Evolutionary conservation across 139 green algal genomes (phyloP).

Genomic region (Mesostigma viride): DNA sequence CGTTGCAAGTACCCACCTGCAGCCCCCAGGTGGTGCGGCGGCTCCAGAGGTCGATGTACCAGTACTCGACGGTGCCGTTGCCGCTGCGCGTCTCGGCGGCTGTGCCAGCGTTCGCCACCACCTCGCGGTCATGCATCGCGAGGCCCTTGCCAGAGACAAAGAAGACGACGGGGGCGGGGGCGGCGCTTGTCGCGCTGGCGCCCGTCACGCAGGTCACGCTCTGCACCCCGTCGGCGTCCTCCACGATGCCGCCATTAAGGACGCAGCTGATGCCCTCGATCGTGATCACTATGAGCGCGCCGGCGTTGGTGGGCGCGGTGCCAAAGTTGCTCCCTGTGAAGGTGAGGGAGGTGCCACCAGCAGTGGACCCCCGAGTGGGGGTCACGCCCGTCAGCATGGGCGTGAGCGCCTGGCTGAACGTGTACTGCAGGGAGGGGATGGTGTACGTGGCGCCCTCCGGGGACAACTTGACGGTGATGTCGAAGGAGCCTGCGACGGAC

Average conservation of each 20-base stretch:
- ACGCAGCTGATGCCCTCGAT: background rate
- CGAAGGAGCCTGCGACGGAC: background rate
- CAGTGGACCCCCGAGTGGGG: background rate
- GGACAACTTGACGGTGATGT: background rate
- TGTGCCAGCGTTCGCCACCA: background rate
- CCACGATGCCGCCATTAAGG: background rate
- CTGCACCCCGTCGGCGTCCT: background rate
- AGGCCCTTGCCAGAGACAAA: too few relatives aligned
- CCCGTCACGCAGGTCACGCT: background rate
- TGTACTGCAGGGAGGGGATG: background rate
- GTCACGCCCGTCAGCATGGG: background rate
- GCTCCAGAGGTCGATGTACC: constrained; percentile 42
- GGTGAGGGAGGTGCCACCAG: background rate
- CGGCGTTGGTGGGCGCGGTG: background rate
- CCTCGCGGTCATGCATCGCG: too few relatives aligned
- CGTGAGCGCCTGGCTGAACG: background rate
- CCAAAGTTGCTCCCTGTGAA: background rate
- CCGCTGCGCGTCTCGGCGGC: background rate
- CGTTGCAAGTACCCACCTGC: too few relatives aligned
- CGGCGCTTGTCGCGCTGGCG: background rate
- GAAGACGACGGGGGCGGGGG: too few relatives aligned
- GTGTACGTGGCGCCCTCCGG: background rate
- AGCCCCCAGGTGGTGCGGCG: constrained; percentile 48
- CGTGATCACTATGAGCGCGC: background rate
- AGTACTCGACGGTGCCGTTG: background rate